These are phyloP conservation scores for Geosiphon pyriformis DNA, from an alignment of 192 early-diverging fungal species.

Conservation along the genomic window DNA sequence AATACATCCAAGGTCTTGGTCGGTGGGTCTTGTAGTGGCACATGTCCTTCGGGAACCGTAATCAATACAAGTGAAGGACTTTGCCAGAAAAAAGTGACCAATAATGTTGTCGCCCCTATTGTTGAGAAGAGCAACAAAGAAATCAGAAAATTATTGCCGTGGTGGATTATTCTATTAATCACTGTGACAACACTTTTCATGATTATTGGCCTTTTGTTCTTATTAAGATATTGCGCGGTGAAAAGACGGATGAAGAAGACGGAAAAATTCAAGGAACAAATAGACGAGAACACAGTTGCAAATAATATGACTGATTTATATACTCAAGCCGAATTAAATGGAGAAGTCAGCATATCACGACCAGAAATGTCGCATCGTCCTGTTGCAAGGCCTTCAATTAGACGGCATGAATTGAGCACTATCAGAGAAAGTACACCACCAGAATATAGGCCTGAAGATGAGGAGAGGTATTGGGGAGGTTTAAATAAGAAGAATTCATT, in stretches of 20 bases:
- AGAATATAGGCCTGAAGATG: neutral
- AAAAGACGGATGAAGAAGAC: slow-evolving; percentile 8
- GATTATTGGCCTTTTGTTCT: neutral
- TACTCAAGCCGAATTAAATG: neutral
- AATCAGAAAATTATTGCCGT: neutral
- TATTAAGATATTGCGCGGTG: slow-evolving; percentile 13
- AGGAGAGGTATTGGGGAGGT: neutral
- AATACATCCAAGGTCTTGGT: slow-evolving; percentile 8
- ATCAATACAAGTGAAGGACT: slow-evolving; percentile 6
- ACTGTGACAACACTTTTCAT: neutral
- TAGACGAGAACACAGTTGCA: neutral
- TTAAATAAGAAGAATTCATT: neutral
- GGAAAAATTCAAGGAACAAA: slow-evolving; percentile 1
- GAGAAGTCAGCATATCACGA: neutral
- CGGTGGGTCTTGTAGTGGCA: slow-evolving; percentile 15
- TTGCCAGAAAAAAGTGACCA: neutral
- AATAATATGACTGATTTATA: slow-evolving; percentile 5
- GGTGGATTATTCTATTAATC: slow-evolving; percentile 22
- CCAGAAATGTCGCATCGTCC: slow-evolving; percentile 1
- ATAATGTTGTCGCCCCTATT: neutral
- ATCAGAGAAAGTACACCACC: neutral
- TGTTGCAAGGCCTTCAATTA: neutral
- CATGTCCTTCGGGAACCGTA: slow-evolving; percentile 16
- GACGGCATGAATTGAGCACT: neutral
- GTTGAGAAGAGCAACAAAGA: neutral